Base-by-base conservation (phyloP, 495 filamentous ascomycete genomes). In the Penicillium cinerascens region DNA sequence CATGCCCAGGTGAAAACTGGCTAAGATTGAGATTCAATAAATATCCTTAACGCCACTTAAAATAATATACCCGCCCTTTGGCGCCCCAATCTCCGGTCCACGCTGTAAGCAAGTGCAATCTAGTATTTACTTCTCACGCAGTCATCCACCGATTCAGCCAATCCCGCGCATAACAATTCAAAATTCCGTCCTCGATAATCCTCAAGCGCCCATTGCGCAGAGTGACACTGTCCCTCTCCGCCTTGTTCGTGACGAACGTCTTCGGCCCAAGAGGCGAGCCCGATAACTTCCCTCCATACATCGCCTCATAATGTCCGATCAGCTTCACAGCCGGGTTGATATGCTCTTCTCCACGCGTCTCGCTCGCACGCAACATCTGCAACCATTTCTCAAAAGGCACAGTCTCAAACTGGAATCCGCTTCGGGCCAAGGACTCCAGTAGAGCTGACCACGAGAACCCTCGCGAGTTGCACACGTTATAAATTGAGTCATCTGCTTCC, bases 281-380 rank as follows among this genome's bases (percentile, higher is more conserved):
- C 36, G 38, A 9, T 4, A 50, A 37, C 0, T 54, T 18, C 2
- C 16, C 49, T 0, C 63, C 58, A 44, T 69, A 60, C 69, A 68
- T 68, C 2, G 48, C 56, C 47, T 67, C 67, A 23, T 73, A 87
- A 66, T 81, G 84, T 9, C 73, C 76, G n/a, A 79, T 61, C 42
- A 87, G 63, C 55, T 86, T 85, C 35, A 83, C 75, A 4, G 81
- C 75, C 1, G 84, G 82, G 49, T 86, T 86, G 17, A 60, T 44
- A 26, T 42, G n/a, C 40, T 70, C 71, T 39, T 71, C 68, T 0
- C 79, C 76, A 47, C 78, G 71, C 4, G 56, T 61, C 10, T 82
- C 70, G 21, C 69, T 72, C 20, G 65, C 65, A 0, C 67, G 58
- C 15, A 86, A 60, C 44, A 64, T 67, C 22, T 68, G 29, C 6